phyloP scores from a whole-genome alignment of 495 filamentous ascomycete genomes.

The Eremomyces bilateralis region DNA sequence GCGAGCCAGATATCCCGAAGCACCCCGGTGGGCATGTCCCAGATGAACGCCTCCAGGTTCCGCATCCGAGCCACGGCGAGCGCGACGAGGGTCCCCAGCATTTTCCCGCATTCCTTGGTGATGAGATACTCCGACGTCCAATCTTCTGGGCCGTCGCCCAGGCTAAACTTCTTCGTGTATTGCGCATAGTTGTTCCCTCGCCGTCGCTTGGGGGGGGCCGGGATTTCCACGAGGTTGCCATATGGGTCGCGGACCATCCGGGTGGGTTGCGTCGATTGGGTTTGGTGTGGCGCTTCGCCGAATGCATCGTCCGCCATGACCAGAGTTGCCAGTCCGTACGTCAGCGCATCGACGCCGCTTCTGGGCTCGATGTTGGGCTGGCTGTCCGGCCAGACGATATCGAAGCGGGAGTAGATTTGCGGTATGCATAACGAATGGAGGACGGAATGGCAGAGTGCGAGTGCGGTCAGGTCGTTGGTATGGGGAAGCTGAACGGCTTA shows the following conservation, averaged over 20 bases:
- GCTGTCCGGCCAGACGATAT: constrained; percentile 83
- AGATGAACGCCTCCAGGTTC: constrained; percentile 75
- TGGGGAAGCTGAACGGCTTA: constrained; percentile 42
- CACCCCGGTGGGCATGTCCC: constrained; percentile 93
- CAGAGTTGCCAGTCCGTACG: constrained; percentile 73
- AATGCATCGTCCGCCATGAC: constrained; percentile 61
- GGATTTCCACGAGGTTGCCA: not conserved
- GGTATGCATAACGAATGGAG: constrained; percentile 64
- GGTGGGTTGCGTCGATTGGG: constrained; percentile 4
- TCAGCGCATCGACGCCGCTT: constrained; percentile 71
- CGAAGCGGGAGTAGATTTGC: constrained; percentile 78
- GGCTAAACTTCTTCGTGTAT: constrained; percentile 71
- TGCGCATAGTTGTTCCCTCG: constrained; percentile 66
- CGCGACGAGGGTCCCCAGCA: constrained; percentile 82
- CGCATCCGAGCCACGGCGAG: constrained; percentile 68
- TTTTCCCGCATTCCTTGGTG: constrained; percentile 75
- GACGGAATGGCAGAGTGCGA: constrained; percentile 68
- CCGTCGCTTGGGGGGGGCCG: constrained; percentile 16
- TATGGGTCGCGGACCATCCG: constrained; percentile 7
- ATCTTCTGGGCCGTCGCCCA: constrained; percentile 65
- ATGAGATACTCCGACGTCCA: constrained; percentile 80
- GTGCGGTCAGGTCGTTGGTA: constrained; percentile 67
- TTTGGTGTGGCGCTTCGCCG: constrained; percentile 22
- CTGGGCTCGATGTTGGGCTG: constrained; percentile 38
- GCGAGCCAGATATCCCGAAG: constrained; percentile 74